phyloP scores from a whole-genome alignment of 2,329 filamentous ascomycete genomes.

The Fusarium proliferatum region DNA sequence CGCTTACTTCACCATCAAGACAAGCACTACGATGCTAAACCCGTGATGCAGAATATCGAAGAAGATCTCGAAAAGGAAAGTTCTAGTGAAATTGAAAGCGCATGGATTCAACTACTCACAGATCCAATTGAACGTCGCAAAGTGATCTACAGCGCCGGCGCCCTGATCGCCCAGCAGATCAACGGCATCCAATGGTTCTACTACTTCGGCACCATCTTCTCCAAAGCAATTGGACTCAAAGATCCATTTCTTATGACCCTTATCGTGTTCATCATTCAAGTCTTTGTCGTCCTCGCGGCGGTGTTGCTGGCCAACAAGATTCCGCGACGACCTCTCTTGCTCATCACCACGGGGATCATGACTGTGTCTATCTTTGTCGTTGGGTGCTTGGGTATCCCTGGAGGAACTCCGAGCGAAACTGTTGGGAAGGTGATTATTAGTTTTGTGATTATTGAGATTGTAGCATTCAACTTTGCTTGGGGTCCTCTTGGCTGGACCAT shows the following conservation, averaged over 20 bases:
- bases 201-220: slow-evolving; percentile 57
- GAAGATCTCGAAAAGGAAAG: slow-evolving; percentile 53
- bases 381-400: slow-evolving; percentile 54
- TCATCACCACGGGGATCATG: slow-evolving; percentile 54
- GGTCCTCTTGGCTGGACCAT: slow-evolving; percentile 55
- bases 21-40: slow-evolving; percentile 51
- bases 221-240: slow-evolving; percentile 54
- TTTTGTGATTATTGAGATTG: slow-evolving; percentile 56
- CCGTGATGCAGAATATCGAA: slow-evolving; percentile 56
- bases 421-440: slow-evolving; percentile 54
- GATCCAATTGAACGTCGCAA: slow-evolving; percentile 61
- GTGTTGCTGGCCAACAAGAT: slow-evolving; percentile 56
- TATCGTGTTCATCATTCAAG: slow-evolving; percentile 56
- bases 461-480: slow-evolving; percentile 58
- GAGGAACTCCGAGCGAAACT: slow-evolving; percentile 39
- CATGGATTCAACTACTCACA: slow-evolving; percentile 54
- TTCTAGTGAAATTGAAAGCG: slow-evolving; percentile 46
- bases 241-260: slow-evolving; percentile 56
- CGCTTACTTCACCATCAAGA: slow-evolving; percentile 56
- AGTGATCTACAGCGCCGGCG: slow-evolving; percentile 57
- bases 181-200: slow-evolving; percentile 62
- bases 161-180: slow-evolving; percentile 60
- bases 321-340: slow-evolving; percentile 52
- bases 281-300: slow-evolving; percentile 53
- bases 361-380: slow-evolving; percentile 54